phyloP scores from a whole-genome alignment of 352 stramenopile species.

The Phytophthora constricta region DNA sequence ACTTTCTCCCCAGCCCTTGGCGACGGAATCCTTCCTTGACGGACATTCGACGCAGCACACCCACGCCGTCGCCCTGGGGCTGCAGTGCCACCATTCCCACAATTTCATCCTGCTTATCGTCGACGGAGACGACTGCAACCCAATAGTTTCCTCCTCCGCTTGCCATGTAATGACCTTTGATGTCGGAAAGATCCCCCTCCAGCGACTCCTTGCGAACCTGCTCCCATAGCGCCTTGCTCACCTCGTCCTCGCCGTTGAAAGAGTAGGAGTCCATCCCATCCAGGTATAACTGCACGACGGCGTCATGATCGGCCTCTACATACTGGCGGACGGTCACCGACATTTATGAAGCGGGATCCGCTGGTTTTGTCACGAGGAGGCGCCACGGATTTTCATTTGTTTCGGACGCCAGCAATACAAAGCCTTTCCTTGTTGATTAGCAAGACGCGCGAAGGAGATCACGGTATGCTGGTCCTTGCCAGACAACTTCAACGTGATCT shows the following conservation, averaged over 20 bases:
- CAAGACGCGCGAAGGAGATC: too few species aligned
- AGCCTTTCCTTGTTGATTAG: too few species aligned
- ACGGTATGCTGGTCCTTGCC: too few species aligned
- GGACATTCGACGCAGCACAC: constrained; percentile 48
- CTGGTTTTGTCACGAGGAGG: too few species aligned
- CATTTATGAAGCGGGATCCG: too few species aligned
- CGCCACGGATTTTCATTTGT: too few species aligned
- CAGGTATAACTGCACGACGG: constrained; percentile 35
- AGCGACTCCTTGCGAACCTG: constrained; percentile 37
- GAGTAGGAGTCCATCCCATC: constrained; percentile 43
- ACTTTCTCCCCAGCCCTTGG: constrained; percentile 31
- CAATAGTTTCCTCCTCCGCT: constrained; percentile 45
- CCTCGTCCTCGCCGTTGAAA: constrained; percentile 31
- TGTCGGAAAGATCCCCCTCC: constrained; percentile 38
- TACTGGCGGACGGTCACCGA: constrained; percentile 28
- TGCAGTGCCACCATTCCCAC: constrained; percentile 48
- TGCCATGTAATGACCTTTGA: constrained; percentile 31
- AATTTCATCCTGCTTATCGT: constrained; percentile 4
- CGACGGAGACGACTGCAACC: constrained; percentile 25
- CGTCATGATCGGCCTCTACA: constrained; percentile 23
- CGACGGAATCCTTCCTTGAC: constrained; percentile 40
- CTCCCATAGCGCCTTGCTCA: constrained; percentile 20
- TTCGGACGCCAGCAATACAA: too few species aligned
- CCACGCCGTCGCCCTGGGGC: constrained; percentile 25
- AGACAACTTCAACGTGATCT: too few species aligned